These are phyloP conservation scores for Xylariales sp. DNA, from an alignment of 2,329 filamentous ascomycete species.

Conservation along the genomic window DNA sequence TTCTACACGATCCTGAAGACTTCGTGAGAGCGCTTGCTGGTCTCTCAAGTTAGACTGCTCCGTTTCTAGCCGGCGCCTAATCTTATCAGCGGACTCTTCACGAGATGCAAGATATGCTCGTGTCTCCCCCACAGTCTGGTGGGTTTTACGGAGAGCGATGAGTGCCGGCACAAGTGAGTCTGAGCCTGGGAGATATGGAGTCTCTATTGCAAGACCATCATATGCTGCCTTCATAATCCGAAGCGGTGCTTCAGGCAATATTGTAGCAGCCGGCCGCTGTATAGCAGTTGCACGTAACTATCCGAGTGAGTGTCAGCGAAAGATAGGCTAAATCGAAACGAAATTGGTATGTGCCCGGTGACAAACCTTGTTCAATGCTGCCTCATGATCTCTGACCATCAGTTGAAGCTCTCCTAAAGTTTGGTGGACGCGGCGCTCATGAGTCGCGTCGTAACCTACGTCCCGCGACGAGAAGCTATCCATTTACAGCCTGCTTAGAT, in stretches of 20 bases:
- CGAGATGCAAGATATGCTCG: constrained; percentile 51
- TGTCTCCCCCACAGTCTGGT: constrained; percentile 60
- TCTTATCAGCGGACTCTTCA: constrained; percentile 33
- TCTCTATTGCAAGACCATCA: constrained; percentile 53
- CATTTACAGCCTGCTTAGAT: too few relatives aligned
- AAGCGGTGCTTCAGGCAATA: constrained; percentile 27
- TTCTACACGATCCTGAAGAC: constrained; percentile 51
- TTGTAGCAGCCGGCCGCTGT: constrained; percentile 10
- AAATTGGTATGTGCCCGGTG: neutral
- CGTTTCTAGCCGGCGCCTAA: constrained; percentile 42
- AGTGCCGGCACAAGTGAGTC: constrained; percentile 68
- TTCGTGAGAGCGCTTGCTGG: constrained; percentile 49
- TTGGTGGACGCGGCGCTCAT: constrained; percentile 56
- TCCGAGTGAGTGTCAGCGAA: neutral
- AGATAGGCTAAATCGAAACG: neutral
- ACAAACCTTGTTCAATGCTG: constrained; percentile 40
- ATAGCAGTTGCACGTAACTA: constrained; percentile 8
- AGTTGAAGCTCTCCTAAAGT: constrained; percentile 64
- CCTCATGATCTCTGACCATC: constrained; percentile 50
- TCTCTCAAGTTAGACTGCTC: constrained; percentile 49
- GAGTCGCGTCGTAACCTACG: constrained; percentile 30
- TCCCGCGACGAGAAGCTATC: constrained; percentile 14
- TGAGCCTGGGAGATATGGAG: constrained; percentile 62
- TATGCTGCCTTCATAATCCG: constrained; percentile 61
- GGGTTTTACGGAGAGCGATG: constrained; percentile 64